Base-by-base conservation (phyloP, 345 rosid genomes). In the Sapria himalayana region DNA sequence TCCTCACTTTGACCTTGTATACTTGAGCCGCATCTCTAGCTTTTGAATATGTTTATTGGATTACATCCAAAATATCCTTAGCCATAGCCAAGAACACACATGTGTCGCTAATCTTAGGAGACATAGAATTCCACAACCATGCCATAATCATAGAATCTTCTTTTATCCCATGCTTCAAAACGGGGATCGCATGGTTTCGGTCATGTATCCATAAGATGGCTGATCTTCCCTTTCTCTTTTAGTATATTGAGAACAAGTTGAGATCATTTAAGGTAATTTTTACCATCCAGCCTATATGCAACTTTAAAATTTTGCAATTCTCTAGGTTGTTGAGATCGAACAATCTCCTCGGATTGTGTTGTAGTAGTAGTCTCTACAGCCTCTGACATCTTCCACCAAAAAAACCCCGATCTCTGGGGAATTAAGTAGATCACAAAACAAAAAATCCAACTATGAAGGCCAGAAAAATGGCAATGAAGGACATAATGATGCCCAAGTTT, bases 81-180 rank as follows among this genome's bases (percentile, higher is more conserved):
- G 29, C 27, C 14, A 3, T 39, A 2, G 15, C 14, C 10, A 38
- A 15, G n/a, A 38, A 19, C 25, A 38, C 22, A 3, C 25, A 8
- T 0, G 24, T 19, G n/a, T 1, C n/a, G 5, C 14, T 14, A 38
- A 27, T 27, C 11, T 27, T 9, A 27, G 11, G 31, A 5, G 11
- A 27, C 31, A 27, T 27, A 27, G 31, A 27, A 19, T 38, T 38
- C 23, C 42, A 19, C 12, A 38, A 13, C 42, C 42, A 38, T 1
- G 42, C 19, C 42, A 38, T 38, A 12, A 38, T 15, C 42, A 38
- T 38, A 19, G 42, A 18, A 27, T 27, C 31, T 15, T 38, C 21
- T 15, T 4, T 38, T 25, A 19, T 19, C 23, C 13, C 25, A 38
- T 17, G 42, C 25, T 0, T 19, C 25, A 19, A 38, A 9, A 9